Percentiles rank a stretch among this genome's conserved stretches.
Conservation (phyloP, 208 protist genomes). For the Lotmaria passim region DNA sequence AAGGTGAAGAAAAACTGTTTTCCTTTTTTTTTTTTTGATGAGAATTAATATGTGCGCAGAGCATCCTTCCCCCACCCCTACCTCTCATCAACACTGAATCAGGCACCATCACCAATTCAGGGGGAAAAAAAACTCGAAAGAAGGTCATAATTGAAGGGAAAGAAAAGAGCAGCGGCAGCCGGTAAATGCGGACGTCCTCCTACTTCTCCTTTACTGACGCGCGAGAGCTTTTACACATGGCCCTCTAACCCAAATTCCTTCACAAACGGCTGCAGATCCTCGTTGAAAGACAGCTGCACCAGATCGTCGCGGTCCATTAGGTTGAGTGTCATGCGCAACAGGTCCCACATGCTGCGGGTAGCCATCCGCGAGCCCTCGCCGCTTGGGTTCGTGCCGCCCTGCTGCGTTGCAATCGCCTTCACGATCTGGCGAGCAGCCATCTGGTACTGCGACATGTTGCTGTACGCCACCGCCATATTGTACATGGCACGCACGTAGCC, state of each 20-base stretch:
- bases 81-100: too few species aligned
- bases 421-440: slow-evolving; percentile 72
- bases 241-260: slow-evolving; percentile 82
- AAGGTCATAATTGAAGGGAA: background rate
- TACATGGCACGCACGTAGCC: slow-evolving; percentile 89
- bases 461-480: slow-evolving; percentile 90
- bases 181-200: background rate
- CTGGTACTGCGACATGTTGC: slow-evolving; percentile 74
- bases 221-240: slow-evolving; percentile 39
- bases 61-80: background rate
- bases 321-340: slow-evolving; percentile 85
- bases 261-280: slow-evolving; percentile 70
- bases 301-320: slow-evolving; percentile 87
- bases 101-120: background rate
- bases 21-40: background rate
- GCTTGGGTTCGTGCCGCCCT: slow-evolving; percentile 70
- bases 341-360: slow-evolving; percentile 82
- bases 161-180: background rate
- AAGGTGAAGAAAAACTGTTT: background rate
- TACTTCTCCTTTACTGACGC: background rate
- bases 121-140: background rate
- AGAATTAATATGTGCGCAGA: background rate
- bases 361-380: slow-evolving; percentile 54
- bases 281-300: slow-evolving; percentile 65
- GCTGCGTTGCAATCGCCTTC: slow-evolving; percentile 79